Percentiles rank a stretch among this genome's conserved stretches.
Conservation (phyloP, 345 rosid genomes). For the Erucastrum elatum region DNA sequence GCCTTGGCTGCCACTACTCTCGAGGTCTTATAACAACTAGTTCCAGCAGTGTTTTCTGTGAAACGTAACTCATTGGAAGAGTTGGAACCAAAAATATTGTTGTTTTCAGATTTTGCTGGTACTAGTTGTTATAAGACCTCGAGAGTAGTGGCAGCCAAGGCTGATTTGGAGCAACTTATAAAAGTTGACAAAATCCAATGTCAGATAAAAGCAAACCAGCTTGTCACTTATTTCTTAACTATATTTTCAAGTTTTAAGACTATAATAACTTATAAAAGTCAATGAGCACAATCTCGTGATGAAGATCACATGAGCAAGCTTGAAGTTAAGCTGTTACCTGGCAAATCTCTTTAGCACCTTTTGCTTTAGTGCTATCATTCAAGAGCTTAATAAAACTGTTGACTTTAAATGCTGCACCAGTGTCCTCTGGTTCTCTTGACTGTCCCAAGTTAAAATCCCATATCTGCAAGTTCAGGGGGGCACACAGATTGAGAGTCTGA, state of each 20-base stretch:
- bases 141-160: no score
- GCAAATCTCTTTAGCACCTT: slow-evolving; percentile 49
- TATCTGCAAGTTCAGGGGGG: slow-evolving; percentile 50
- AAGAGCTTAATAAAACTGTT: slow-evolving; percentile 49
- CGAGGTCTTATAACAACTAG: slow-evolving; percentile 46
- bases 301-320: not conserved
- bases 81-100: slow-evolving; percentile 41
- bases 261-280: no score
- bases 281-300: no score
- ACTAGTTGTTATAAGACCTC: no score
- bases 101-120: slow-evolving; percentile 61
- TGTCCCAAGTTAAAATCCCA: slow-evolving; percentile 87
- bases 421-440: slow-evolving; percentile 49
- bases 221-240: no score
- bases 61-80: slow-evolving; percentile 47
- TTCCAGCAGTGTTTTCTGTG: slow-evolving; percentile 41
- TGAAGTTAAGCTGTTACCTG: slow-evolving; percentile 23
- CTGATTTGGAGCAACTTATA: no score
- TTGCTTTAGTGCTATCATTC: slow-evolving; percentile 45
- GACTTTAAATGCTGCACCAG: slow-evolving; percentile 47
- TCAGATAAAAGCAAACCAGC: no score
- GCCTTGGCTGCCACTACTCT: slow-evolving; percentile 49
- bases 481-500: not conserved
- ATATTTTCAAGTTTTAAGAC: no score
- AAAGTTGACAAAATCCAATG: no score